Evolutionary conservation across 495 filamentous ascomycete species (phyloP), one percentile per base, ranked within the genome.

Genomic region (Daldinia caldariorum): DNA sequence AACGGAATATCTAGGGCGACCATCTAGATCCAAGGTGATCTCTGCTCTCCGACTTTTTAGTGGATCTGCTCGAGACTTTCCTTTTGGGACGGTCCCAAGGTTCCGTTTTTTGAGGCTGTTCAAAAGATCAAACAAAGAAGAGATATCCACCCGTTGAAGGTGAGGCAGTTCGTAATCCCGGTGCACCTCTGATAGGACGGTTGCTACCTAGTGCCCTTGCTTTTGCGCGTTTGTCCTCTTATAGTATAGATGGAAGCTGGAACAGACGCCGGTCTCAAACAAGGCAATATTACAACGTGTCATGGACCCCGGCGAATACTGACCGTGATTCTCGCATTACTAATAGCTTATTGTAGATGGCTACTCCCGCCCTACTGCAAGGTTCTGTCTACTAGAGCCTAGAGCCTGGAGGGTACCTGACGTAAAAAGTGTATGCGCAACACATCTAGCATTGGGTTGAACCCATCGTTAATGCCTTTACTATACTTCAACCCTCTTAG

Each of bases 401-500:
- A 26, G 26, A 26, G 26, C 26, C 26, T 26, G 3, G 26, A 38
- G 16, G 32, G 58, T 38, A 22, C 31, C 12, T 56, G 26, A 26
- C 3, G 26, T 1, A 35, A 37, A 56, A 2, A 18, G 10, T 10
- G 6, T 20, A 56, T 56, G 32, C 31, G 41, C 12, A 56, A 31
- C 13, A 29, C 22, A 51, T 63, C 38, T 49, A 50, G 37, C 5
- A 61, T 51, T 38, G 38, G 35, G 18, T 45, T 14, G 14, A 43
- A 45, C 38, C 59, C 49, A 63, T 63, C 63, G 16, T 61, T 63
- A 71, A 67, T 63, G 10, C 69, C 49, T 45, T 49, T 59, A 64
- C 43, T 71, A 71, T 67, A 50, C 69, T 64, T 71, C 32, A 35
- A 59, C 26, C 49, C 55, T 66, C 45, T 12, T 34, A 45, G 66